These are phyloP conservation scores for Diospyros kaki DNA, from an alignment of 148 eudicot genomes.

Conservation along the genomic window DNA sequence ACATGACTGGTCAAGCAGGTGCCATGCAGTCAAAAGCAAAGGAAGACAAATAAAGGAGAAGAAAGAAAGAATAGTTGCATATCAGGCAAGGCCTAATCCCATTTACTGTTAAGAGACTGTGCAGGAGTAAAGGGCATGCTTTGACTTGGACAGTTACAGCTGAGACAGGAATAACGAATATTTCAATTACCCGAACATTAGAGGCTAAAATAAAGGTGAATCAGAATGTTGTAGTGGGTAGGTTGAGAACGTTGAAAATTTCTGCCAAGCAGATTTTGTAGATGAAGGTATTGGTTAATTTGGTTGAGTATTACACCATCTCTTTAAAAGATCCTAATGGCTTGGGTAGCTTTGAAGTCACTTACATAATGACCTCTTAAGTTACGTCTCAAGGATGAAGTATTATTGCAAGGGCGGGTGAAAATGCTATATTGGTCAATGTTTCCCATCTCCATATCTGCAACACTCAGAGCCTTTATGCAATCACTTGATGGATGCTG, in stretches of 20 bases:
- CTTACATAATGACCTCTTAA: slow-evolving; percentile 84
- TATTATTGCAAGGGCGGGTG: slow-evolving; percentile 56
- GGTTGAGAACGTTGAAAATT: neutral
- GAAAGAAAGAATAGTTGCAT: neutral
- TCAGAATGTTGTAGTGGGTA: neutral
- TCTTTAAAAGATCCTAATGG: neutral
- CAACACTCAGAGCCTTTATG: slow-evolving; percentile 39
- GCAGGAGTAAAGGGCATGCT: too few species aligned
- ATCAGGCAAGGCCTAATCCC: too few species aligned
- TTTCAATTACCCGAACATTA: slow-evolving; percentile 1
- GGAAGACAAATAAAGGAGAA: neutral
- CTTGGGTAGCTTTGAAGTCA: slow-evolving; percentile 1
- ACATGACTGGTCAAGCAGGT: slow-evolving; percentile 5
- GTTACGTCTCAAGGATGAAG: slow-evolving; percentile 36
- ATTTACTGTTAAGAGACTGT: too few species aligned
- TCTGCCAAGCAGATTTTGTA: neutral
- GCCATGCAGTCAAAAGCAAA: neutral
- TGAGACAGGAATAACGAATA: neutral
- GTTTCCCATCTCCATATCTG: slow-evolving; percentile 68
- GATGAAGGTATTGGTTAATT: neutral
- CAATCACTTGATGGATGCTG: slow-evolving; percentile 66
- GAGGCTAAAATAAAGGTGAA: neutral
- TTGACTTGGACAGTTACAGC: neutral
- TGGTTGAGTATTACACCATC: neutral
- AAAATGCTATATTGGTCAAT: slow-evolving; percentile 88